These are phyloP conservation scores for Hymenoscyphus linearis DNA, from an alignment of 2,329 filamentous ascomycete genomes.

Conservation along the genomic window DNA sequence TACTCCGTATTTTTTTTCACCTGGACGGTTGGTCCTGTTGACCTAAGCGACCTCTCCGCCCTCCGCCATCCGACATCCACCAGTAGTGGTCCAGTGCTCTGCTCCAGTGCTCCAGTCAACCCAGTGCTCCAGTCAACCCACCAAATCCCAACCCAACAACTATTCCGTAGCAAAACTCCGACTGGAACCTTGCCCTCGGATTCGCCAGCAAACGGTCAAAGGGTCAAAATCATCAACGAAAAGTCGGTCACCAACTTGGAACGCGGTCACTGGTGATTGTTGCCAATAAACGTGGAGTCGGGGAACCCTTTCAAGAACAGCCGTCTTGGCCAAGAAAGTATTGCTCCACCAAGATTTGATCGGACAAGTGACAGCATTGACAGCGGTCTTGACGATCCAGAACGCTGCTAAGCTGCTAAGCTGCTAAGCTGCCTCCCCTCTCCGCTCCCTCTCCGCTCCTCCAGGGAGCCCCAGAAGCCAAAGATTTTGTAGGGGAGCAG, in stretches of 20 bases:
- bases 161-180: neutral
- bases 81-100: too few relatives aligned
- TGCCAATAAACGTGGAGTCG: neutral
- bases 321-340: constrained; percentile 24
- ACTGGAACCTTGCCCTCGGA: neutral
- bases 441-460: too few relatives aligned
- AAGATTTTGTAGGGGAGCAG: neutral
- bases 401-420: too few relatives aligned
- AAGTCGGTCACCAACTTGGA: constrained; percentile 12
- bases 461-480: neutral
- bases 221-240: neutral
- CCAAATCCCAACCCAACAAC: too few relatives aligned
- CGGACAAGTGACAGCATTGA: constrained; percentile 2
- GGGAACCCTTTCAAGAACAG: constrained; percentile 46
- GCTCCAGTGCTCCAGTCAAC: too few relatives aligned
- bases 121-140: too few relatives aligned
- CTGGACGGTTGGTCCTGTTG: too few relatives aligned
- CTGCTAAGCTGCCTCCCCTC: too few relatives aligned
- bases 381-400: neutral
- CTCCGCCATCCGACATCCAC: neutral
- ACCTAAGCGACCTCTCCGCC: too few relatives aligned
- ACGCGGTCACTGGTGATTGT: neutral
- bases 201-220: neutral
- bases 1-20: neutral
- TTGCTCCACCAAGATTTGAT: constrained; percentile 3